Conservation (phyloP, 2,329 filamentous ascomycete genomes). For the Aspergillus sp. region DNA sequence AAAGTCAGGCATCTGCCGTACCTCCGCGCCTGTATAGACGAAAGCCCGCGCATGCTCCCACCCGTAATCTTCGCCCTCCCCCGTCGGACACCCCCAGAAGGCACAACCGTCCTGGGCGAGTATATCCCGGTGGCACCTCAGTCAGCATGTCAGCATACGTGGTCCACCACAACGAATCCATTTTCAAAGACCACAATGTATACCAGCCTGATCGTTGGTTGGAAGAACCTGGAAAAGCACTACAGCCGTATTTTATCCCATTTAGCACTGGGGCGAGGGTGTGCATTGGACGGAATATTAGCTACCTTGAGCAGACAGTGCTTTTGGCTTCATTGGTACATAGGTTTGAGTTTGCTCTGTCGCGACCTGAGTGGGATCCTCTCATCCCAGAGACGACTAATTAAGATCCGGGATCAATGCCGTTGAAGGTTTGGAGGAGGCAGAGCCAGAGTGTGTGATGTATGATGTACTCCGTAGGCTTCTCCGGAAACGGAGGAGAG, state of each 20-base stretch:
- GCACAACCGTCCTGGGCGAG: conserved; percentile 34
- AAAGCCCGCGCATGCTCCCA: conserved; percentile 37
- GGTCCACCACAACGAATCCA: conserved; percentile 27
- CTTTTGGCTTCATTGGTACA: conserved; percentile 39
- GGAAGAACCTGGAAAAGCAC: conserved; percentile 26
- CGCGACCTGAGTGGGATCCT: conserved; percentile 22
- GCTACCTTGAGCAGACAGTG: conserved; percentile 41
- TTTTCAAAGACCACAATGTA: conserved; percentile 28
- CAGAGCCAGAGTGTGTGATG: not conserved
- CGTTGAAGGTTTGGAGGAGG: conserved; percentile 8
- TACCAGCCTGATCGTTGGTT: conserved; percentile 38
- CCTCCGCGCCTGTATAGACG: conserved; percentile 45
- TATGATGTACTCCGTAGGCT: no score
- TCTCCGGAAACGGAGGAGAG: not conserved
- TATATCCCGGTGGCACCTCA: conserved; percentile 33
- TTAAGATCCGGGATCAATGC: conserved; percentile 9
- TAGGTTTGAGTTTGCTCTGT: conserved; percentile 37
- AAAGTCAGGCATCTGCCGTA: conserved; percentile 45
- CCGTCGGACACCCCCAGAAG: conserved; percentile 38
- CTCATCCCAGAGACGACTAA: conserved; percentile 13
- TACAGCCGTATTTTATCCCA: conserved; percentile 32
- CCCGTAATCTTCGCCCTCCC: conserved; percentile 35
- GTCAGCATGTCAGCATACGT: conserved; percentile 39
- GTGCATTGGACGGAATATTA: conserved; percentile 35
- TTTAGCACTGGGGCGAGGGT: conserved; percentile 32